Evolutionary conservation across 2,329 filamentous ascomycete genomes (phyloP).

Genomic region (Grosmannia serpens): DNA sequence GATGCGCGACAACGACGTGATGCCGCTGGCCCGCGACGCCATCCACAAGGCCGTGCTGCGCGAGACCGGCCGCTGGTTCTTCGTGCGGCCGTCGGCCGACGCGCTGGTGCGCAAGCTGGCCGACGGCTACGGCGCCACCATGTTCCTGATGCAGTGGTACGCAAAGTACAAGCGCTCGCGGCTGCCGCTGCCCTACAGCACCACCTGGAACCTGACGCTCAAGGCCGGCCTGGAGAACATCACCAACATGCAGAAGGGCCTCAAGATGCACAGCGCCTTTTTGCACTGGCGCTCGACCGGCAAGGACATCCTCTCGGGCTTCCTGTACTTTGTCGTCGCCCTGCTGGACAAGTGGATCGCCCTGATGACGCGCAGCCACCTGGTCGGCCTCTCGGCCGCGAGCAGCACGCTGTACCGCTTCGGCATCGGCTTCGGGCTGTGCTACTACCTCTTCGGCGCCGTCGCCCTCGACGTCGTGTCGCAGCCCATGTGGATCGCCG

Average conservation of each 20-base stretch:
- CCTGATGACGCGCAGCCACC: conserved; percentile 12
- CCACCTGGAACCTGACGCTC: conserved; percentile 20
- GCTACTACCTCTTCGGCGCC: conserved; percentile 45
- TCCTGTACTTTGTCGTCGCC: conserved; percentile 20
- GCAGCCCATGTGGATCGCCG: conserved; percentile 33
- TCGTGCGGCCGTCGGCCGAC: conserved; percentile 18
- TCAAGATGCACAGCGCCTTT: conserved; percentile 20
- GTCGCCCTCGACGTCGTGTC: conserved; percentile 44
- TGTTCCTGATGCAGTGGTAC: conserved; percentile 23
- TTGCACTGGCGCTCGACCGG: conserved; percentile 20
- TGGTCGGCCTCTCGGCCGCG: conserved; percentile 11
- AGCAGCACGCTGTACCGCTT: conserved; percentile 26
- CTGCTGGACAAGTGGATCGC: conserved; percentile 21
- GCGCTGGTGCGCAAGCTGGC: conserved; percentile 36
- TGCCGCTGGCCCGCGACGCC: conserved; percentile 14
- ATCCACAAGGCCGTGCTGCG: conserved; percentile 18
- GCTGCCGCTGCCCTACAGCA: conserved; percentile 19
- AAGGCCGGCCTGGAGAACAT: conserved; percentile 20
- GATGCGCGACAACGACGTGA: conserved; percentile 28
- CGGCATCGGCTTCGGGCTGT: conserved; percentile 42
- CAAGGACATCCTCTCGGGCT: conserved; percentile 36
- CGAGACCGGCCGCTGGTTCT: conserved; percentile 25
- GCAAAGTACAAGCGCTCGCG: conserved; percentile 27
- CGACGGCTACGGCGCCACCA: conserved; percentile 26
- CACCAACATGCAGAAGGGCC: conserved; percentile 18